These are phyloP conservation scores for Parietichytrium sp. DNA, from an alignment of 108 stramenopile genomes.

Conservation along the genomic window DNA sequence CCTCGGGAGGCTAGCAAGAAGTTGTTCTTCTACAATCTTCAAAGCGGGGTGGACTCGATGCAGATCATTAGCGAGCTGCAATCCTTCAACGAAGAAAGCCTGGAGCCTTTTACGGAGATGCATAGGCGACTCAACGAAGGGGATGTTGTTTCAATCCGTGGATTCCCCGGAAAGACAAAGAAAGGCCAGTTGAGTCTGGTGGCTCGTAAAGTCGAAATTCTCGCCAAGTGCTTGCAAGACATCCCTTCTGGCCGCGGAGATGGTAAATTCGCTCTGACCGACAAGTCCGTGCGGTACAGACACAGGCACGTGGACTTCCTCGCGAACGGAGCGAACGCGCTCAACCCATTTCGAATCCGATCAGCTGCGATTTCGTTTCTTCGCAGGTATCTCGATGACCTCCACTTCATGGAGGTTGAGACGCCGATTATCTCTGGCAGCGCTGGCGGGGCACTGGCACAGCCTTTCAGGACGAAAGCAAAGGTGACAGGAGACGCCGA, in stretches of 20 bases:
- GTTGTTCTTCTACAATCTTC: neutral
- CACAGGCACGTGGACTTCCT: conserved; percentile 90
- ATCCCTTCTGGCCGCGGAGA: conserved; percentile 52
- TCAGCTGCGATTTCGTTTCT: conserved; percentile 81
- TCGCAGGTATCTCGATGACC: conserved; percentile 78
- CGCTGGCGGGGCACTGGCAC: conserved; percentile 95
- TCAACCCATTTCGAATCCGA: conserved; percentile 84
- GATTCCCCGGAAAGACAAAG: conserved; percentile 60
- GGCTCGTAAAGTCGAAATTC: conserved; percentile 48
- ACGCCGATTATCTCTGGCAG: conserved; percentile 89
- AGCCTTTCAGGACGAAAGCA: conserved; percentile 96
- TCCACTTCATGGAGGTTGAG: conserved; percentile 96
- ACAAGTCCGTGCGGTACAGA: conserved; percentile 89
- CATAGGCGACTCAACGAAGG: conserved; percentile 50
- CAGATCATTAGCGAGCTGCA: neutral
- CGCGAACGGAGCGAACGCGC: conserved; percentile 75
- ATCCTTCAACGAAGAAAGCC: neutral
- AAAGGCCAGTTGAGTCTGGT: conserved; percentile 66
- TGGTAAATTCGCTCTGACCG: conserved; percentile 53
- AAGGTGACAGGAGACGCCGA: conserved; percentile 81
- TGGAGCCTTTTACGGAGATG: conserved; percentile 33
- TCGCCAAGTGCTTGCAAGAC: conserved; percentile 64
- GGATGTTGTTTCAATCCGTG: conserved; percentile 58
- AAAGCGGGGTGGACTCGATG: neutral
- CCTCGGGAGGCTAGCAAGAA: conserved; percentile 28